Percentiles rank a stretch among this genome's conserved stretches.
These are phyloP conservation scores for Geranium incanum DNA, from an alignment of 441 rosid species.

Conservation along the genomic window DNA sequence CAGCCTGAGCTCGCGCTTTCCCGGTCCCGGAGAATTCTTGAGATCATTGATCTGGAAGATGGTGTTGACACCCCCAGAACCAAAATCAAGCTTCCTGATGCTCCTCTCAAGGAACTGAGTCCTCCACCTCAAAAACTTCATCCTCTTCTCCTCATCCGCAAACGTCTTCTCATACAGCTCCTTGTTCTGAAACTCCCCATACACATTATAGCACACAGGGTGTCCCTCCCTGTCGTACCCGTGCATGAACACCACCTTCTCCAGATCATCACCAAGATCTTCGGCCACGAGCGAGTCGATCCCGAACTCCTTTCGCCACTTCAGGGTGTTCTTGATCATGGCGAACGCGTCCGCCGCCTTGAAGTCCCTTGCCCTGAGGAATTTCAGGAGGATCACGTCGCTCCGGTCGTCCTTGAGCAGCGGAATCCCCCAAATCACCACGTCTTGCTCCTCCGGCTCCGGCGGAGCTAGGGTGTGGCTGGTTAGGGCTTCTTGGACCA, in stretches of 20 bases:
- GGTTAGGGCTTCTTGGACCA: constrained; percentile 48
- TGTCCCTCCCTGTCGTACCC: constrained; percentile 73
- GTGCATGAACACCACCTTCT: constrained; percentile 76
- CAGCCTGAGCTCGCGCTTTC: constrained; percentile 58
- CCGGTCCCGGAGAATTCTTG: constrained; percentile 76
- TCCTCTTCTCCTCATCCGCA: constrained; percentile 62
- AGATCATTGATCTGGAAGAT: constrained; percentile 76
- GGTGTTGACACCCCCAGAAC: constrained; percentile 52
- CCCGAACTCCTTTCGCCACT: constrained; percentile 67
- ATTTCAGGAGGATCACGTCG: constrained; percentile 69
- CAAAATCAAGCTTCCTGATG: constrained; percentile 68
- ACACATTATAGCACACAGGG: constrained; percentile 84
- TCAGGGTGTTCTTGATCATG: constrained; percentile 66
- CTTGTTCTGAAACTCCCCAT: constrained; percentile 78
- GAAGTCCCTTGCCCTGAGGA: constrained; percentile 79
- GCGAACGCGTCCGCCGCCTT: constrained; percentile 59
- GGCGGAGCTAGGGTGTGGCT: constrained; percentile 40
- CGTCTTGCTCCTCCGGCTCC: constrained; percentile 26
- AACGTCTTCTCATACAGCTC: constrained; percentile 60
- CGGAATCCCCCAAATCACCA: constrained; percentile 68
- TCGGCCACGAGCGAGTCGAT: constrained; percentile 61
- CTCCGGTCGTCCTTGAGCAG: constrained; percentile 61
- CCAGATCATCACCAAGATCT: constrained; percentile 60
- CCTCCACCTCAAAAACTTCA: constrained; percentile 66
- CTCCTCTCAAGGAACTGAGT: constrained; percentile 86